These are phyloP conservation scores for Choiromyces venosus DNA, from an alignment of 495 filamentous ascomycete genomes.

Conservation along the genomic window DNA sequence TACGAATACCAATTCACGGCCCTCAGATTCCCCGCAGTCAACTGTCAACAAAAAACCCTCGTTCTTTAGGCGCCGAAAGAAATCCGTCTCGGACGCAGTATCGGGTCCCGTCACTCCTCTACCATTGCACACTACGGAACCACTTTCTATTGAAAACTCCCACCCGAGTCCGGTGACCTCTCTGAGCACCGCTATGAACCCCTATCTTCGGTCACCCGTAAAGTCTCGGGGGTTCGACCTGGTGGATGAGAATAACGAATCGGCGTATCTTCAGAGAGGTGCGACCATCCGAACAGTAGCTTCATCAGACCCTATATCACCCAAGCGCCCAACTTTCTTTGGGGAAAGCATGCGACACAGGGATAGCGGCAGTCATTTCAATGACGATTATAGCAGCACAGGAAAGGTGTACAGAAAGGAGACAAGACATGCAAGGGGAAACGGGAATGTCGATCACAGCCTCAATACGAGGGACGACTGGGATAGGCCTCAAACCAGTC, in stretches of 20 bases:
- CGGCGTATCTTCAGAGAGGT: constrained; percentile 29
- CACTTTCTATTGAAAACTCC: constrained; percentile 43
- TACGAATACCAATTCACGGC: constrained; percentile 22
- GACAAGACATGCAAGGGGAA: constrained; percentile 26
- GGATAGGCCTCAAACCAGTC: constrained; percentile 40
- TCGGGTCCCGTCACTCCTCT: constrained; percentile 50
- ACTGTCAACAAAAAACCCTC: constrained; percentile 81
- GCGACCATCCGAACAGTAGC: constrained; percentile 42
- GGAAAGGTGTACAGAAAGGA: constrained; percentile 39
- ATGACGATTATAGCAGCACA: constrained; percentile 22
- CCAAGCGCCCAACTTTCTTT: constrained; percentile 41
- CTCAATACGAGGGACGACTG: constrained; percentile 27
- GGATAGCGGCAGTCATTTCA: constrained; percentile 28
- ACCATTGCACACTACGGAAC: constrained; percentile 40
- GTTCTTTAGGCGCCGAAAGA: constrained; percentile 91
- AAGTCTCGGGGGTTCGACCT: constrained; percentile 25
- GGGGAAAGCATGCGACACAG: constrained; percentile 36
- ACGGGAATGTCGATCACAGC: constrained; percentile 28
- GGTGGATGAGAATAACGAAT: constrained; percentile 28
- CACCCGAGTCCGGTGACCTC: constrained; percentile 77
- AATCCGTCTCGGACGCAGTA: constrained; percentile 60
- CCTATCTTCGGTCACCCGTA: constrained; percentile 55
- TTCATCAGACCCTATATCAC: constrained; percentile 39
- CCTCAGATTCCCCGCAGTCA: constrained; percentile 44
- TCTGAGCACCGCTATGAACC: constrained; percentile 82